A percentile compares a stretch with the other conserved stretches of the same genome.
phyloP scores from a whole-genome alignment of 306 rosid genomes.

The Castanopsis chinensis region DNA sequence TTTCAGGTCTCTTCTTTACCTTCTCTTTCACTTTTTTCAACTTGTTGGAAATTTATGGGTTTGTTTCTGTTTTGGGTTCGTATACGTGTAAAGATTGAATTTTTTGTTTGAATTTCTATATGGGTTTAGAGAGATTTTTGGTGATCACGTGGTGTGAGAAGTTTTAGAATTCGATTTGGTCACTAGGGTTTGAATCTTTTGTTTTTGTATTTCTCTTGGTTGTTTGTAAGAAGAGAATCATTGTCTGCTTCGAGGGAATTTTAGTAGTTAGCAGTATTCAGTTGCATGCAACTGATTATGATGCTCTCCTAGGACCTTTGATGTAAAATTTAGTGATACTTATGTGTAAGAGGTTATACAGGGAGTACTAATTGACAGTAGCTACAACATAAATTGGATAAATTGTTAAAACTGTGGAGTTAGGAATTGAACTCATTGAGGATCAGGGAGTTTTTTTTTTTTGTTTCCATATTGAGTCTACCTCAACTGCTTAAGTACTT shows the following conservation, averaged over 20 bases:
- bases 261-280: not conserved
- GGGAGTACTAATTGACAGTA: no score
- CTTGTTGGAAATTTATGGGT: not conserved
- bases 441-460: no score
- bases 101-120: not conserved
- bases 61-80: not conserved
- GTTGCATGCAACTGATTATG: not conserved
- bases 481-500: no score
- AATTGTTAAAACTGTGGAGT: no score
- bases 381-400: no score
- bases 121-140: not conserved
- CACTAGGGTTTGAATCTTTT: not conserved
- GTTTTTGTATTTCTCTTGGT: not conserved
- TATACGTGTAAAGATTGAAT: not conserved
- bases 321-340: not conserved
- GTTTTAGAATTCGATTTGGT: not conserved
- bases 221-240: not conserved
- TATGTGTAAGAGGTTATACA: no score
- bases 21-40: not conserved
- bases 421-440: no score
- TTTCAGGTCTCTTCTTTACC: constrained; percentile 53
- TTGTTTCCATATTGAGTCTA: no score
- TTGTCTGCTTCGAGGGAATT: not conserved
- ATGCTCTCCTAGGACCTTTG: not conserved
- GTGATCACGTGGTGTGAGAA: not conserved